Conservation (phyloP, 2,329 filamentous ascomycete species). For the Diaporthe nobilis region DNA sequence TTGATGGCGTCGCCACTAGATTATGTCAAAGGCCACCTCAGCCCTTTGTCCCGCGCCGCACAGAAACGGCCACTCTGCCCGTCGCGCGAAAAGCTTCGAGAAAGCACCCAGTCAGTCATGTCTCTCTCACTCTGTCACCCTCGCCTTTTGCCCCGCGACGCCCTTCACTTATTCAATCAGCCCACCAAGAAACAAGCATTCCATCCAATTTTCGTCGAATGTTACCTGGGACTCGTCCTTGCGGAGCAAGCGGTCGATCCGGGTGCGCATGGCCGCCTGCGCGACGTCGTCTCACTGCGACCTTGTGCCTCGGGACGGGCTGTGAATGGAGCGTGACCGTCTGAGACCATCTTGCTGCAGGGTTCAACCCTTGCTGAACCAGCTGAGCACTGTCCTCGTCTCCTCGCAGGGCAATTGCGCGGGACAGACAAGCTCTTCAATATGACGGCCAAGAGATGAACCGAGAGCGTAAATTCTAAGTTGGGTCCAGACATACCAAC, state of each 20-base stretch:
- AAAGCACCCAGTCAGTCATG: slow-evolving; percentile 1
- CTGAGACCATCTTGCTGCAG: background rate
- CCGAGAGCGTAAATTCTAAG: background rate
- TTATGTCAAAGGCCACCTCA: slow-evolving; percentile 21
- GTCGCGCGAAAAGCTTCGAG: slow-evolving; percentile 28
- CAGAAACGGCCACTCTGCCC: background rate
- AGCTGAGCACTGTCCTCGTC: background rate
- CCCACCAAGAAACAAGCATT: background rate
- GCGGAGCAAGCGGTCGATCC: background rate
- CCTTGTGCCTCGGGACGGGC: background rate
- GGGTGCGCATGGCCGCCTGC: background rate
- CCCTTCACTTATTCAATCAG: background rate
- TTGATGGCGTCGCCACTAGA: background rate
- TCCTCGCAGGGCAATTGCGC: background rate
- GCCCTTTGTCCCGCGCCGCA: slow-evolving; percentile 8
- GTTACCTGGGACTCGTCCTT: background rate
- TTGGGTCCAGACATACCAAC: background rate
- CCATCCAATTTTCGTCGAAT: background rate
- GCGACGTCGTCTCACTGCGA: background rate
- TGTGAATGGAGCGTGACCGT: slow-evolving; percentile 19
- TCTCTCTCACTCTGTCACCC: background rate
- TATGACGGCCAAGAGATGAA: background rate
- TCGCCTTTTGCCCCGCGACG: background rate
- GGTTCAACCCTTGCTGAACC: background rate
- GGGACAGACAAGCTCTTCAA: slow-evolving; percentile 14